phyloP scores from a whole-genome alignment of 2,329 filamentous ascomycete genomes.

The Ophiostoma quercus region DNA sequence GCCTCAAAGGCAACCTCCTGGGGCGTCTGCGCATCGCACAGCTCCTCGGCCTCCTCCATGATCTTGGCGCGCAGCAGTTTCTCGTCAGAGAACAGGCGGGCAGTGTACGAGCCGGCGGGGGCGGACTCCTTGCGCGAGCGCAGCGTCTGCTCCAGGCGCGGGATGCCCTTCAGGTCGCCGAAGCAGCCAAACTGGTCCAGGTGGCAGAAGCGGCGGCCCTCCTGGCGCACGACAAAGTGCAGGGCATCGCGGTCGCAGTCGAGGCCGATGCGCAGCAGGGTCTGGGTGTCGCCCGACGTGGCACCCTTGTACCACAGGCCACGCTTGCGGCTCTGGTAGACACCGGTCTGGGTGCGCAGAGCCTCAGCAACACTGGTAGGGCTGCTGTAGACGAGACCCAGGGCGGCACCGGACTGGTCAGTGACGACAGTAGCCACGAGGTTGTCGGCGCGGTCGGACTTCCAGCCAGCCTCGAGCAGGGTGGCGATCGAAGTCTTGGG shows the following conservation, averaged over 20 bases:
- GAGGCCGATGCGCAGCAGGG: slow-evolving; percentile 74
- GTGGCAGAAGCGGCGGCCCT: slow-evolving; percentile 86
- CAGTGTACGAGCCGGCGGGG: slow-evolving; percentile 87
- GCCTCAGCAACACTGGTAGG: slow-evolving; percentile 85
- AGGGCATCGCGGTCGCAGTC: slow-evolving; percentile 94
- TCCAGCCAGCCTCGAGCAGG: slow-evolving; percentile 69
- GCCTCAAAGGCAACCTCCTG: slow-evolving; percentile 84
- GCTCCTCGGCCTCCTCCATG: slow-evolving; percentile 94
- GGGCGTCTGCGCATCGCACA: slow-evolving; percentile 70
- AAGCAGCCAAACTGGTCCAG: slow-evolving; percentile 90
- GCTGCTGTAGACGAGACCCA: slow-evolving; percentile 93
- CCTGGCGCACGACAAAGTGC: slow-evolving; percentile 83
- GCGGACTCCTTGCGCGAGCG: slow-evolving; percentile 74
- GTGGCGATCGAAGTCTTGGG: slow-evolving; percentile 60
- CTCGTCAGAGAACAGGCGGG: slow-evolving; percentile 83
- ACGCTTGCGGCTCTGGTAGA: slow-evolving; percentile 93
- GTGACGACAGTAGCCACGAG: slow-evolving; percentile 87
- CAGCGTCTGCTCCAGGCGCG: slow-evolving; percentile 81
- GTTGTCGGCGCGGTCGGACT: slow-evolving; percentile 75
- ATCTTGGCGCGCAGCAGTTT: slow-evolving; percentile 92
- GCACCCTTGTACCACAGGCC: slow-evolving; percentile 96
- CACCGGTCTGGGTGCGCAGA: slow-evolving; percentile 68
- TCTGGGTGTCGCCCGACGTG: slow-evolving; percentile 87
- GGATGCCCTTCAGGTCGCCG: slow-evolving; percentile 73
- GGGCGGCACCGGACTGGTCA: slow-evolving; percentile 74